A percentile compares a stretch with the other conserved stretches of the same genome.
Evolutionary conservation across 768 basidiomycete genomes (phyloP).

Genomic region (Hygrophorus pudorinus): DNA sequence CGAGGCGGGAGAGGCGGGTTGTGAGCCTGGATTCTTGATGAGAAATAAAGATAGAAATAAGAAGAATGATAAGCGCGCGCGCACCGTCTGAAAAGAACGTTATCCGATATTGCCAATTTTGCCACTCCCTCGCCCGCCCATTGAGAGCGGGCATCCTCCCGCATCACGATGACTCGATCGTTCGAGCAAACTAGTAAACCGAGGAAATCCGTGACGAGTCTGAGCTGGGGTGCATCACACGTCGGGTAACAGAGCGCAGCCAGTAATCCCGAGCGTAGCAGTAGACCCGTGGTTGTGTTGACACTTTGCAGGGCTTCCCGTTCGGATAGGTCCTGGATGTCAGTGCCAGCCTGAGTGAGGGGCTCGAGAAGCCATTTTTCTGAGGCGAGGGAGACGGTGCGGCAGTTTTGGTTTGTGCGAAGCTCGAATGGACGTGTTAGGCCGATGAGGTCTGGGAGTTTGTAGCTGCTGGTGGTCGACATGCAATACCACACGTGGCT

Average conservation of each 20-base stretch:
- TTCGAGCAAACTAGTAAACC: constrained; percentile 31
- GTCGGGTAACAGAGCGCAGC: constrained; percentile 51
- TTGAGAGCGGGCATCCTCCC: neutral
- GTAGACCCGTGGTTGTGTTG: constrained; percentile 12
- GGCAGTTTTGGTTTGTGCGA: constrained; percentile 12
- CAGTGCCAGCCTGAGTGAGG: neutral
- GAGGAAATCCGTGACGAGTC: constrained; percentile 40
- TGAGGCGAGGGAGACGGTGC: constrained; percentile 8
- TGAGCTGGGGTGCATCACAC: constrained; percentile 46
- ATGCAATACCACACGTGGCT: too few species aligned
- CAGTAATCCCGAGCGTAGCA: constrained; percentile 31
- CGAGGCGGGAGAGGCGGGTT: constrained; percentile 24
- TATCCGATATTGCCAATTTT: constrained; percentile 8
- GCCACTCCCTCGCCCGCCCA: constrained; percentile 6
- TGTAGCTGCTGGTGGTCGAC: constrained; percentile 11
- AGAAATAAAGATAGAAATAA: constrained; percentile 6
- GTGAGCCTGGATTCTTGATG: constrained; percentile 25
- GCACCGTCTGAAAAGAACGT: constrained; percentile 28
- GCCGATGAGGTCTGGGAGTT: constrained; percentile 13
- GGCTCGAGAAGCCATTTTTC: constrained; percentile 7
- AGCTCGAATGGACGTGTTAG: constrained; percentile 11
- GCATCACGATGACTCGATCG: constrained; percentile 13
- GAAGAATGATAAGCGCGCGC: constrained; percentile 10
- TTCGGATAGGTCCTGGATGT: constrained; percentile 18
- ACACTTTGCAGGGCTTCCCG: constrained; percentile 16